Percentiles rank a stretch among this genome's conserved stretches.
These are phyloP conservation scores for Avena insularis DNA, from an alignment of 176 grass and related monocot genomes.

Conservation along the genomic window DNA sequence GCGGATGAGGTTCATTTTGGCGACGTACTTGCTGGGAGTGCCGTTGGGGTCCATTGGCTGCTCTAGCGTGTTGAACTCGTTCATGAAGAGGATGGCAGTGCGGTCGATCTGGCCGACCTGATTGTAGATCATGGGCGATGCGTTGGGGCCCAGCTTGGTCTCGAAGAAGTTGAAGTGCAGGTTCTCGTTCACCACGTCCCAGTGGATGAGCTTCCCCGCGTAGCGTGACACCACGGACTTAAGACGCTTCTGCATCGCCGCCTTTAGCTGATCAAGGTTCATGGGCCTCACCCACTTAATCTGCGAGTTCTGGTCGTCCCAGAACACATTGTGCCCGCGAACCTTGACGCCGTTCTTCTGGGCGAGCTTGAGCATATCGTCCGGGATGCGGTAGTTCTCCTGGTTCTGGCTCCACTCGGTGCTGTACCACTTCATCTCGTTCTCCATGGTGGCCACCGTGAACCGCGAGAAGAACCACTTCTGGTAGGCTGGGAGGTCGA, in stretches of 20 bases:
- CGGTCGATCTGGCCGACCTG: slow-evolving; percentile 45
- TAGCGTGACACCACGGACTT: slow-evolving; percentile 37
- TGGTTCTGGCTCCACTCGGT: slow-evolving; percentile 48
- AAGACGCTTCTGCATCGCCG: slow-evolving; percentile 37
- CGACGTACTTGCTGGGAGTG: slow-evolving; percentile 47
- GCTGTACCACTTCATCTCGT: slow-evolving; percentile 97
- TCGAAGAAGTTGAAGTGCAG: slow-evolving; percentile 70
- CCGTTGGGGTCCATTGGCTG: slow-evolving; percentile 41
- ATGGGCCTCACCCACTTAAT: slow-evolving; percentile 15
- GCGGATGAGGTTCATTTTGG: slow-evolving; percentile 50
- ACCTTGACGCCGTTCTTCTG: slow-evolving; percentile 39
- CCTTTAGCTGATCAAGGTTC: slow-evolving; percentile 3
- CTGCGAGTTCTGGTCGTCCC: slow-evolving; percentile 51
- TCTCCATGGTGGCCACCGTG: slow-evolving; percentile 90
- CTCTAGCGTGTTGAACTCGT: slow-evolving; percentile 70
- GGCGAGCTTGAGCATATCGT: slow-evolving; percentile 56
- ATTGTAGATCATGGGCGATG: slow-evolving; percentile 50
- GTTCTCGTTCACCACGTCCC: slow-evolving; percentile 80
- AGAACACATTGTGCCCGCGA: slow-evolving; percentile 69
- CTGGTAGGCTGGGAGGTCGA: slow-evolving; percentile 40
- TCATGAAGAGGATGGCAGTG: slow-evolving; percentile 51
- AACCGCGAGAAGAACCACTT: slow-evolving; percentile 84
- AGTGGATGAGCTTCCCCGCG: slow-evolving; percentile 48
- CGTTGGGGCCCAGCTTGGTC: slow-evolving; percentile 42
- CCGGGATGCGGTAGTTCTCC: slow-evolving; percentile 55